A percentile compares a stretch with the other conserved stretches of the same genome.
Conservation (phyloP, 192 early-diverging fungal genomes). For the Backusella mclennaniae region DNA sequence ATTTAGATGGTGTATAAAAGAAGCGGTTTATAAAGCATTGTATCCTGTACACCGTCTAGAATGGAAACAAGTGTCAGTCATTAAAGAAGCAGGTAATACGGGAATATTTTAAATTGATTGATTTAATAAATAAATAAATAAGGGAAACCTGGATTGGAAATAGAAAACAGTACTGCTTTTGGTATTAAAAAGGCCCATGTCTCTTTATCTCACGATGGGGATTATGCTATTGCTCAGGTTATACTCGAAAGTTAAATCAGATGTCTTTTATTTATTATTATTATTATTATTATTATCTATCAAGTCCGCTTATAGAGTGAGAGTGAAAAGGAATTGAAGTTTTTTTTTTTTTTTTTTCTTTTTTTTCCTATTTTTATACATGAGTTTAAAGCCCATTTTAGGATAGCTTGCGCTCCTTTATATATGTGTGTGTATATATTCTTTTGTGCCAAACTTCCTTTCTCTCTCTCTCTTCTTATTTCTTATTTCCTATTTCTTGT, state of each 20-base stretch:
- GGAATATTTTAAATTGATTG: neutral
- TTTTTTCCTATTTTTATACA: conserved; percentile 8
- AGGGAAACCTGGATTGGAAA: conserved; percentile 48
- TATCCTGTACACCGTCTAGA: conserved; percentile 53
- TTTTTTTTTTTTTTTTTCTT: neutral
- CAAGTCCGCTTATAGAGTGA: conserved; percentile 2
- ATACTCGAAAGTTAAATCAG: conserved; percentile 49
- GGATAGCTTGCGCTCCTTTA: conserved; percentile 17
- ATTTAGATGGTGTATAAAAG: conserved; percentile 68
- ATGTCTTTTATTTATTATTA: neutral
- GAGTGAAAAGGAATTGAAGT: neutral
- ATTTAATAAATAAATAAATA: neutral
- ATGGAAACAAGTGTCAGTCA: conserved; percentile 64
- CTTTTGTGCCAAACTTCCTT: neutral
- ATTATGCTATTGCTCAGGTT: conserved; percentile 69
- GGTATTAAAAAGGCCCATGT: conserved; percentile 46
- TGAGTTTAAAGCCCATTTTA: conserved; percentile 16
- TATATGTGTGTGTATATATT: neutral
- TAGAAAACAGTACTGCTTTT: conserved; percentile 34
- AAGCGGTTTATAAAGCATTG: conserved; percentile 73
- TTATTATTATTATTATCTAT: neutral
- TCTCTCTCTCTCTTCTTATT: conserved; percentile 11
- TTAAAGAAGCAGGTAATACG: conserved; percentile 47
- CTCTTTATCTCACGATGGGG: conserved; percentile 79
- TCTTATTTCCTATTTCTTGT: neutral